phyloP scores from a whole-genome alignment of 768 basidiomycete species.

The Nevesoporus exiguus region DNA sequence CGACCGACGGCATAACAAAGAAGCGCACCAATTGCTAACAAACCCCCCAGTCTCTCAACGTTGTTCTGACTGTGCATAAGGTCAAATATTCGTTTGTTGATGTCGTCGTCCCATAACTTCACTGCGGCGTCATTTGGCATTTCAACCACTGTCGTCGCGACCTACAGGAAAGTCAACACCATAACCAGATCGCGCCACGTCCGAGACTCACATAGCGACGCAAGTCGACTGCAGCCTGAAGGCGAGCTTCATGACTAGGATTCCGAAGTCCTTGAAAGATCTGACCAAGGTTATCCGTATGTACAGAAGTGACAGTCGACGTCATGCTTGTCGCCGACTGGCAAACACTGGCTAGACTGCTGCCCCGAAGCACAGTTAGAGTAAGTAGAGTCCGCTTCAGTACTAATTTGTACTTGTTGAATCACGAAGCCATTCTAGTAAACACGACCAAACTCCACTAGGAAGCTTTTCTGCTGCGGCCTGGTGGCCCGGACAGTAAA shows the following conservation, averaged over 20 bases:
- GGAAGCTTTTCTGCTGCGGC: too few relatives aligned
- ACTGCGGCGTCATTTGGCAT: conserved; percentile 78
- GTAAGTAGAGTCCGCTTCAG: conserved; percentile 10
- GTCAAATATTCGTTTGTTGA: conserved; percentile 76
- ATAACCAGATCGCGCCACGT: conserved; percentile 7
- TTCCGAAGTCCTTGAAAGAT: conserved; percentile 68
- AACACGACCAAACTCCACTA: background rate
- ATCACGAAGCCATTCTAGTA: conserved; percentile 22
- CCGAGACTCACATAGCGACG: conserved; percentile 62
- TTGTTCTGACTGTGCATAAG: conserved; percentile 78
- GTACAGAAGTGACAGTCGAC: conserved; percentile 52
- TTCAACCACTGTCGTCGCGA: conserved; percentile 68
- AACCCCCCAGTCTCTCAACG: conserved; percentile 79
- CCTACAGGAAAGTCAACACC: conserved; percentile 40
- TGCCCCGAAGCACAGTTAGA: conserved; percentile 5
- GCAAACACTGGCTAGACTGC: conserved; percentile 1
- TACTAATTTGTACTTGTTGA: conserved; percentile 30
- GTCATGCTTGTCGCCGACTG: conserved; percentile 50
- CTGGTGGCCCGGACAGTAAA: too few relatives aligned
- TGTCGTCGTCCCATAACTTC: conserved; percentile 83
- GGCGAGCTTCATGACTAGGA: conserved; percentile 60
- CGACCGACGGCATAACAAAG: background rate
- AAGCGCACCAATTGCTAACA: conserved; percentile 78
- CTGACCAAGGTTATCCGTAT: conserved; percentile 57
- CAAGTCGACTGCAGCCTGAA: conserved; percentile 67